phyloP scores from a whole-genome alignment of 306 rosid species.

The Echinosophora koreensis region DNA sequence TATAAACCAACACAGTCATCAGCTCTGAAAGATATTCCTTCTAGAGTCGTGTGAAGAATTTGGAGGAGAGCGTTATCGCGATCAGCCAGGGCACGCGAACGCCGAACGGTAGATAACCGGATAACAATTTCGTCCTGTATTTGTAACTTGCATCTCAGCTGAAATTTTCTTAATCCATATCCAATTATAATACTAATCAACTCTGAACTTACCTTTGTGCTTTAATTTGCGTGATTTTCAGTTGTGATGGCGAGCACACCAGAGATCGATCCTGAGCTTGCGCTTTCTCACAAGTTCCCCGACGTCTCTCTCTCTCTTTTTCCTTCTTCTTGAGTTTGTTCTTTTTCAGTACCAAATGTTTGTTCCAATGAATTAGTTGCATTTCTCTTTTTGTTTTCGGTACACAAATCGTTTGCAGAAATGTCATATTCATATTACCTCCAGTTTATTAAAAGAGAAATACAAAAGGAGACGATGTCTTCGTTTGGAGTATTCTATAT shows the following conservation, averaged over 20 bases:
- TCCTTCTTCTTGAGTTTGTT: conserved; percentile 2
- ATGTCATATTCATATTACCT: not conserved
- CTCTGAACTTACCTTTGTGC: not conserved
- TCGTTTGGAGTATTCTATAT: conserved; percentile 13
- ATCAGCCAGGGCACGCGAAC: not conserved
- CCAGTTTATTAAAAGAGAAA: too few species aligned
- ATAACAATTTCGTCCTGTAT: not conserved
- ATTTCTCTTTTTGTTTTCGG: not conserved
- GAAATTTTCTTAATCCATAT: not conserved
- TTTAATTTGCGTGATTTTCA: not conserved
- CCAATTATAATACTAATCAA: not conserved
- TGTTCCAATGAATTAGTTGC: not conserved
- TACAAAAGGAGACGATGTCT: not conserved
- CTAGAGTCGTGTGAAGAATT: not conserved
- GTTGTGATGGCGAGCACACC: conserved; percentile 53
- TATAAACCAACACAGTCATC: too few species aligned
- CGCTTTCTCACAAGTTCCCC: conserved; percentile 72
- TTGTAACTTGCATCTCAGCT: not conserved
- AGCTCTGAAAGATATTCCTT: not conserved
- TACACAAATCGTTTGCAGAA: conserved; percentile 12
- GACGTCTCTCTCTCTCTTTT: conserved; percentile 54
- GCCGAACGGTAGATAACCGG: not conserved
- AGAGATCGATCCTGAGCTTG: conserved; percentile 62
- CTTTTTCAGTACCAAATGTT: not conserved
- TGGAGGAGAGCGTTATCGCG: not conserved